These are phyloP conservation scores for Dactylella cylindrospora DNA, from an alignment of 2,329 filamentous ascomycete genomes.

Conservation along the genomic window DNA sequence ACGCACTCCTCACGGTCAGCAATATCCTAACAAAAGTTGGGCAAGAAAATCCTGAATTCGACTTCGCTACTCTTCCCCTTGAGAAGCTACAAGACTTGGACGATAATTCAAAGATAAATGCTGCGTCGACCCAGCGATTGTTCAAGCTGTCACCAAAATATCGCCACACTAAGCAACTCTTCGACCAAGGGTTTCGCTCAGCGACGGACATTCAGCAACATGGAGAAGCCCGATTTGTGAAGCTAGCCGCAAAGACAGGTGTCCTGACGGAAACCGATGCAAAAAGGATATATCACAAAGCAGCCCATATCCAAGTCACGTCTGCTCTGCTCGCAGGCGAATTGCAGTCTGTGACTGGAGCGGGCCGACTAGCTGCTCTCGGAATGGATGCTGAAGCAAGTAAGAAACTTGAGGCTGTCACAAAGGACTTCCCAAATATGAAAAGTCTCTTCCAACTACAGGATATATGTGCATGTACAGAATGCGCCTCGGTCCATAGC, in stretches of 20 bases:
- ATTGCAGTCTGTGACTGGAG: neutral
- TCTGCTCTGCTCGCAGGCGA: conserved; percentile 1
- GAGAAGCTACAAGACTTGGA: neutral
- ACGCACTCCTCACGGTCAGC: neutral
- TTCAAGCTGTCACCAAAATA: conserved; percentile 10
- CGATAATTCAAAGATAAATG: neutral
- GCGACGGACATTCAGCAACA: conserved; percentile 1
- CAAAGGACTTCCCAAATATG: conserved; percentile 15
- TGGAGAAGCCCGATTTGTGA: neutral
- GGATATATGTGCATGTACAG: conserved; percentile 40
- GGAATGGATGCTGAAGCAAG: neutral
- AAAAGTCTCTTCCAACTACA: conserved; percentile 23
- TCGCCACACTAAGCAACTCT: neutral
- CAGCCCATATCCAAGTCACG: neutral
- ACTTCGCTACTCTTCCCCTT: neutral
- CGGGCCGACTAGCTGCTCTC: conserved; percentile 2
- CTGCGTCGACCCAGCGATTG: neutral
- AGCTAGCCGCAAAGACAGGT: neutral
- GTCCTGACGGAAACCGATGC: neutral
- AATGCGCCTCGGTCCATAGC: conserved; percentile 45
- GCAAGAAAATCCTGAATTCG: neutral
- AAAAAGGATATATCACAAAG: neutral
- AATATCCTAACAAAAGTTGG: neutral
- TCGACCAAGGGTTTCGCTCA: neutral
- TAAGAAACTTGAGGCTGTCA: conserved; percentile 4